Evolutionary conservation across 148 eudicot genomes (phyloP).

Genomic region (Rhododendron ferrugineum): DNA sequence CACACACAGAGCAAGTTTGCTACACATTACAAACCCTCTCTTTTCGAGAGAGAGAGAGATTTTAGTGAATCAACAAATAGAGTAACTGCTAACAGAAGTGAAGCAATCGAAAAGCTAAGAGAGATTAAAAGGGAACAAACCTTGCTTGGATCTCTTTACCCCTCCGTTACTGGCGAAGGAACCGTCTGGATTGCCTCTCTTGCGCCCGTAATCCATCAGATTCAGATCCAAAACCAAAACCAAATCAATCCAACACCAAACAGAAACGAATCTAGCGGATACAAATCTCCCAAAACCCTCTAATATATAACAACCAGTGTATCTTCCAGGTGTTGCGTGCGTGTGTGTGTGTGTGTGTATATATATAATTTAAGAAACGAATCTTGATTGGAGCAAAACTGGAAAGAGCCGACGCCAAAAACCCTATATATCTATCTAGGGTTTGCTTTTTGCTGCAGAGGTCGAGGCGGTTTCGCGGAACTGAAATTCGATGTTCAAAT

Average conservation of each 20-base stretch:
- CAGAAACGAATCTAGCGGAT: neutral
- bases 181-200: constrained; percentile 9
- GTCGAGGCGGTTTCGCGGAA: constrained; percentile 10
- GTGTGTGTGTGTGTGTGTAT: neutral
- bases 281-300: neutral
- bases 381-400: neutral
- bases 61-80: no score
- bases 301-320: neutral
- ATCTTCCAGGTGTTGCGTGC: neutral
- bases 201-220: constrained; percentile 13
- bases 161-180: constrained; percentile 9
- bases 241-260: neutral
- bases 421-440: constrained; percentile 7
- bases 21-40: neutral
- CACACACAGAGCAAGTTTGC: neutral
- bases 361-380: neutral
- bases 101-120: neutral
- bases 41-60: neutral
- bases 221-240: neutral
- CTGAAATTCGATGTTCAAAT: neutral
- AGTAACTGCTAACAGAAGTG: neutral
- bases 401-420: neutral
- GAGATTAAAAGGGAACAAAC: neutral
- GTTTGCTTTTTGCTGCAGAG: neutral
- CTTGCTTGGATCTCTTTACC: constrained; percentile 15